phyloP scores from a whole-genome alignment of 306 rosid genomes.

The Comarum palustre region DNA sequence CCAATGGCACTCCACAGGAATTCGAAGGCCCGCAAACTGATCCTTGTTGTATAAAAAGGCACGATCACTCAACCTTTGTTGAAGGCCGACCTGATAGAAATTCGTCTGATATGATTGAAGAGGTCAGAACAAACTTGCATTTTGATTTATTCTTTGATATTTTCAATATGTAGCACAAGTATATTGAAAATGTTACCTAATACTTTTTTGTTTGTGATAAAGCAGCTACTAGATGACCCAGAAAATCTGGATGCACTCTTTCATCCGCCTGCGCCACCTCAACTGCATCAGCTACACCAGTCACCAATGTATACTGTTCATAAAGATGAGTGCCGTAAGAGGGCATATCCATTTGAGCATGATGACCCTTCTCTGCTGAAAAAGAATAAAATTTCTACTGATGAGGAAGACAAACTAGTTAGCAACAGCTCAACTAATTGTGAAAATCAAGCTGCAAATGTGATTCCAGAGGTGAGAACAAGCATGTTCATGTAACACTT shows the following conservation, averaged over 20 bases:
- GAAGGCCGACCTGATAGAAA: neutral
- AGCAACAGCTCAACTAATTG: neutral
- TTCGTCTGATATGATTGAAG: neutral
- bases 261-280: neutral
- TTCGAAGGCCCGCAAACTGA: neutral
- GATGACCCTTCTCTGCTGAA: neutral
- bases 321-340: neutral
- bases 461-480: constrained; percentile 36
- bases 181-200: neutral
- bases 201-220: constrained; percentile 12
- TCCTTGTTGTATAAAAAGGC: neutral
- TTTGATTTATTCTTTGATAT: constrained; percentile 3
- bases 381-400: neutral
- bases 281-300: neutral
- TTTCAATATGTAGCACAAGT: neutral
- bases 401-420: neutral
- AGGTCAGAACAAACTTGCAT: neutral
- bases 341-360: neutral
- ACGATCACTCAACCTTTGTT: neutral
- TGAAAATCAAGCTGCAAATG: neutral
- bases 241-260: constrained; percentile 8
- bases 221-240: constrained; percentile 8
- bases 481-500: constrained; percentile 12
- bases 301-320: neutral
- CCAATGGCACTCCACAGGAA: neutral